These are phyloP conservation scores for Zea luxurians DNA, from an alignment of 176 grass and related monocot genomes.

Conservation along the genomic window DNA sequence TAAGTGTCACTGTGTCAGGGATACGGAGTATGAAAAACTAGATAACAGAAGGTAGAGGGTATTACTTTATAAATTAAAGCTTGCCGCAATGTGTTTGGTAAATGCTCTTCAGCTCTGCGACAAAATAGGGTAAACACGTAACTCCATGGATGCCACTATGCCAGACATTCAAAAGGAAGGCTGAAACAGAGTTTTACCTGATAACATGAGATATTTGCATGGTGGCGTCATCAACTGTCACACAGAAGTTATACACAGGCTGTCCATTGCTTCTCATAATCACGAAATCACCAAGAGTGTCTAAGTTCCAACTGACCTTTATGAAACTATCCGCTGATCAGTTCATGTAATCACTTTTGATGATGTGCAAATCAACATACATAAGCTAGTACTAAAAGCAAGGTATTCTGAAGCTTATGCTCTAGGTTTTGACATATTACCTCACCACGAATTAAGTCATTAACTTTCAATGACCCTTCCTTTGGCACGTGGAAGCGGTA, in stretches of 20 bases:
- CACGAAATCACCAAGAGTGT: conserved; percentile 94
- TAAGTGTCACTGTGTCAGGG: not conserved
- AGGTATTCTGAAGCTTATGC: not conserved
- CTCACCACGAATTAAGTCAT: conserved; percentile 93
- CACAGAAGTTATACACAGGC: conserved; percentile 99
- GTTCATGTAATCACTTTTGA: conserved; percentile 36
- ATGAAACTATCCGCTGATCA: conserved; percentile 77
- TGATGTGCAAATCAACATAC: not conserved
- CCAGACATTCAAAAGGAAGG: conserved; percentile 23
- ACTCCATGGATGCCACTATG: not conserved
- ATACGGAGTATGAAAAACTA: not conserved
- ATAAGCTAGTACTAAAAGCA: not conserved
- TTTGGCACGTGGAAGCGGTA: conserved; percentile 88
- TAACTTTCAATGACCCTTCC: conserved; percentile 82
- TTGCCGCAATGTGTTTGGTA: conserved; percentile 95
- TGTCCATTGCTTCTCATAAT: conserved; percentile 99
- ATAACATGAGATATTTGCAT: conserved; percentile 97
- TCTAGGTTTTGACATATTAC: conserved; percentile 39
- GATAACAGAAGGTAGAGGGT: conserved; percentile 6
- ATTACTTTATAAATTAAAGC: conserved; percentile 95
- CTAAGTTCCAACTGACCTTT: conserved; percentile 96
- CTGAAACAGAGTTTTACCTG: conserved; percentile 47
- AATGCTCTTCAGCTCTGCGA: conserved; percentile 92
- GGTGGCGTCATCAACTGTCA: conserved; percentile 93
- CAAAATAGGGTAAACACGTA: conserved; percentile 9